Base-by-base conservation (phyloP, 805 yeast species). In the Kazachstania taianensis region DNA sequence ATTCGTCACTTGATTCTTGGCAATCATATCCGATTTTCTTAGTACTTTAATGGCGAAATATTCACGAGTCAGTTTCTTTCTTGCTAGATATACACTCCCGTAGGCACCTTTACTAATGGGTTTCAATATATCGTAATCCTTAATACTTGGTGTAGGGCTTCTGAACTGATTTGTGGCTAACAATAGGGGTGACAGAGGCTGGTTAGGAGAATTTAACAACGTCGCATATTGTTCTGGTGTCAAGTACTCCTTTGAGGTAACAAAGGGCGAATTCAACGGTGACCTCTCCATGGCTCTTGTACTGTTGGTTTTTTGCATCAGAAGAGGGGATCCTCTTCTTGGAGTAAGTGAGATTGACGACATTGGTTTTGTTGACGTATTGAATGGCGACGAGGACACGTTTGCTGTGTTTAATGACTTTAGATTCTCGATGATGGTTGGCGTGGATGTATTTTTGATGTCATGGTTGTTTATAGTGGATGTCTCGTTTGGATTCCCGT, bases 71-170 rank as follows among this genome's bases (percentile, higher is more conserved):
- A 81, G 59, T 48, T 76, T 79, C 50, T 92, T 72, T 44, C 78
- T 75, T 0, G 95, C 87, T 7, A 92, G 66, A 57, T 78, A 92
- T 2, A 92, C 99, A 25, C 94, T 81, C 0, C 98, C 98, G 66
- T 87, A 92, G 0, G 99, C 98, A 28, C 99, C 98, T 52, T 85
- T 83, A 50, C 95, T 84, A 35, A 92, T 85, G 0, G 98, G 96
- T 54, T 86, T 85, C 38, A 92, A 65, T 20, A 92, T 73, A 48
- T 85, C 95, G 57, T 86, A 92, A 55, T 94, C 97, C 40, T 70
- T 73, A 20, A 89, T 85, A 2, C 84, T 77, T 0, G 94, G 92
- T 0, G 69, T 52, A 0, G 81, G 69, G 41, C 74, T 73, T 23
- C 62, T 59, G 0, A 69, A 41, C 5, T 77, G 69, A 2, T 80